Evolutionary conservation across 169 alveolate genomes (phyloP).

Genomic region (Plasmodium inui): DNA sequence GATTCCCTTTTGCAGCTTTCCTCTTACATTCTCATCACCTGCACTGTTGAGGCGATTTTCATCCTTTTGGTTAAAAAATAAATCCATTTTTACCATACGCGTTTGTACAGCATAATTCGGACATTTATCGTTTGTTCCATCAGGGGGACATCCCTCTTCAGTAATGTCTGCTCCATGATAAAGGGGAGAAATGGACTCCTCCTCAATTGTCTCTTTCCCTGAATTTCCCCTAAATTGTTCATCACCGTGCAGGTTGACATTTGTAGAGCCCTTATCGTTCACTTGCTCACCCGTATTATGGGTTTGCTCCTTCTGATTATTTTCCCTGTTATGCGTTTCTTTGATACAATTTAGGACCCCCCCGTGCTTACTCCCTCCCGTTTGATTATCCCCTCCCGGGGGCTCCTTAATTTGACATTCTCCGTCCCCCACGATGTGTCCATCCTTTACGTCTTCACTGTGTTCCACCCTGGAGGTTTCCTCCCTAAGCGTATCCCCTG

Average conservation of each 20-base stretch:
- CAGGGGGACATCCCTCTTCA: neutral
- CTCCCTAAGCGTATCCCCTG: neutral
- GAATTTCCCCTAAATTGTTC: neutral
- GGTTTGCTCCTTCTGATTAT: neutral
- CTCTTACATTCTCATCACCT: slow-evolving; percentile 10
- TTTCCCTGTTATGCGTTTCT: neutral
- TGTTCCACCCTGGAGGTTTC: neutral
- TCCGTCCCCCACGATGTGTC: neutral
- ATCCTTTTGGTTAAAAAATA: neutral
- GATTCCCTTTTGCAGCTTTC: neutral
- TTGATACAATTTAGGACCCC: neutral
- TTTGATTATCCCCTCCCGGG: neutral
- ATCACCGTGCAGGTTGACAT: neutral
- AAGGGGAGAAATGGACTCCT: neutral
- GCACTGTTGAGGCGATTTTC: slow-evolving; percentile 6
- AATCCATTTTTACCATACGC: neutral
- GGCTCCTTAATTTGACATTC: neutral
- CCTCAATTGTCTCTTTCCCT: neutral
- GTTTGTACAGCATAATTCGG: neutral
- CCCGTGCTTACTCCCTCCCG: neutral
- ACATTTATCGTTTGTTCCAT: neutral
- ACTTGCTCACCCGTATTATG: neutral
- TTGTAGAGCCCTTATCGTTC: neutral
- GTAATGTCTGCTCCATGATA: neutral
- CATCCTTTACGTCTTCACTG: neutral